A percentile compares a stretch with the other conserved stretches of the same genome.
phyloP scores from a whole-genome alignment of 306 rosid species.

The Crotalaria pallida region DNA sequence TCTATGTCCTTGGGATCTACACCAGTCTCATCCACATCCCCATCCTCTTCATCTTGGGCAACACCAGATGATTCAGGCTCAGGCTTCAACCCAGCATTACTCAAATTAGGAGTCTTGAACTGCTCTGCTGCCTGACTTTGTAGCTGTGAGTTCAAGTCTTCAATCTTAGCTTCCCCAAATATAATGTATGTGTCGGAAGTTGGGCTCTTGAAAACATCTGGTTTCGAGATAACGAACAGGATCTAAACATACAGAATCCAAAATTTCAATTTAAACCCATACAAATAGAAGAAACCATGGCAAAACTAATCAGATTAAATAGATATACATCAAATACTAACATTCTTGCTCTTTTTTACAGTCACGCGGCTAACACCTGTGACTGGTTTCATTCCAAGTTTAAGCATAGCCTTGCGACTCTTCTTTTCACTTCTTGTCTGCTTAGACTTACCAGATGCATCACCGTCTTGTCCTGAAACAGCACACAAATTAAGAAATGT shows the following conservation, averaged over 20 bases:
- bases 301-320: background rate
- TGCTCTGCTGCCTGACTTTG: constrained; percentile 94
- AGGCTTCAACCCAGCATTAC: constrained; percentile 53
- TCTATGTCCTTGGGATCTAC: constrained; percentile 87
- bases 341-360: constrained; percentile 89
- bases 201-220: constrained; percentile 92
- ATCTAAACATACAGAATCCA: constrained; percentile 37
- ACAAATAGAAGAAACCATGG: background rate
- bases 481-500: background rate
- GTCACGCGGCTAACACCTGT: constrained; percentile 84
- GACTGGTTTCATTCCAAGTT: constrained; percentile 84
- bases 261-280: background rate
- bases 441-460: constrained; percentile 73
- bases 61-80: constrained; percentile 59
- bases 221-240: constrained; percentile 78
- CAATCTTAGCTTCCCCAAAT: constrained; percentile 89
- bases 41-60: constrained; percentile 76
- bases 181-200: constrained; percentile 78
- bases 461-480: constrained; percentile 53
- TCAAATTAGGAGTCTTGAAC: constrained; percentile 75
- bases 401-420: constrained; percentile 88
- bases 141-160: constrained; percentile 84
- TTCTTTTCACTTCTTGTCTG: constrained; percentile 89
- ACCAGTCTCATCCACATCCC: constrained; percentile 66
- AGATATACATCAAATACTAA: constrained; percentile 18